phyloP scores from a whole-genome alignment of 148 eudicot species.

The Heliosperma pusillum region DNA sequence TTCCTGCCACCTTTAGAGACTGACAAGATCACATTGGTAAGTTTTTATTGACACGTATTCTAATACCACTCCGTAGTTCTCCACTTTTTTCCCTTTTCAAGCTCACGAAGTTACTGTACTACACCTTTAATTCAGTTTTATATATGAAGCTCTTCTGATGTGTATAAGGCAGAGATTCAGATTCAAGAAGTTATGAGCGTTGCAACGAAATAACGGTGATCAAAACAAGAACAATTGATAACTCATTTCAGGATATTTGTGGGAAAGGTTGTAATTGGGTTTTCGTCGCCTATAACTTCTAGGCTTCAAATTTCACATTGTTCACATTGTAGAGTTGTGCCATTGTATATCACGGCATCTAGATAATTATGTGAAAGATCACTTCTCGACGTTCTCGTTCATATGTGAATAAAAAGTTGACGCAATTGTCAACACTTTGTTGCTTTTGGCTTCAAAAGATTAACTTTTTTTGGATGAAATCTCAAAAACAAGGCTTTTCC shows the following conservation, averaged over 20 bases:
- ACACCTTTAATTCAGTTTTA: not conserved
- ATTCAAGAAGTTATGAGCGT: not conserved
- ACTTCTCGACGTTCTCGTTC: not conserved
- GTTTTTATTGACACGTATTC: too few species aligned
- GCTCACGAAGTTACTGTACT: not conserved
- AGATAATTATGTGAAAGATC: not conserved
- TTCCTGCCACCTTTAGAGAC: conserved; percentile 58
- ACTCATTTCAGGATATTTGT: not conserved
- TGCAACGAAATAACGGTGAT: not conserved
- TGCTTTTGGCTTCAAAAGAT: not conserved
- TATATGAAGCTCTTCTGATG: not conserved
- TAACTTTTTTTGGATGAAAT: too few species aligned
- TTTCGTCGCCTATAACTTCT: too few species aligned
- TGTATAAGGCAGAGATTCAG: not conserved
- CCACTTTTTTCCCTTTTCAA: not conserved
- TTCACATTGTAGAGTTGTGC: not conserved
- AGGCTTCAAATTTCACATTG: not conserved
- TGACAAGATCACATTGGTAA: conserved; percentile 25
- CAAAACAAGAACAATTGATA: not conserved
- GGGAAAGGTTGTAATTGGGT: too few species aligned
- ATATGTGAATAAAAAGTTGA: not conserved
- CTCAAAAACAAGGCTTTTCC: too few species aligned
- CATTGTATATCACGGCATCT: not conserved
- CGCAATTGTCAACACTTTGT: not conserved
- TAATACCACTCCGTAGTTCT: too few species aligned